Percentiles rank a stretch among this genome's conserved stretches.
Conservation (phyloP, 805 yeast species). For the Myxozyma vanderwaltii region DNA sequence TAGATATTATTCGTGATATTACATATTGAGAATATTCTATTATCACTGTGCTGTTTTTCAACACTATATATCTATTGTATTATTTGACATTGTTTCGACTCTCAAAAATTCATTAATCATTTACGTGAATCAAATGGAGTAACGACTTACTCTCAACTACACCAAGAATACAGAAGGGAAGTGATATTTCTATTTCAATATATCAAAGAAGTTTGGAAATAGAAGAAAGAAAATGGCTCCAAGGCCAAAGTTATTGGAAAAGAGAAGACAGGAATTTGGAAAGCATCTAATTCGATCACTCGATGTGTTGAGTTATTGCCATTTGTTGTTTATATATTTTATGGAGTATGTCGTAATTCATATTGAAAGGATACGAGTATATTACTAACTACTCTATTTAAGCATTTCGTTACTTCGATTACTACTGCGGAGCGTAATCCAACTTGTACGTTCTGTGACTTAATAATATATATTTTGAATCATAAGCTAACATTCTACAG, state of each 20-base stretch:
- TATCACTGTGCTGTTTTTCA: no score
- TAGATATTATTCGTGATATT: no score
- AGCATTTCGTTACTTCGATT: constrained; percentile 33
- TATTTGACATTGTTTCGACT: no score
- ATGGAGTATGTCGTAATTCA: no score
- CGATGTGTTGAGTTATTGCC: constrained; percentile 32
- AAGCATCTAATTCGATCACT: constrained; percentile 32
- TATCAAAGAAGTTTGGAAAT: background rate
- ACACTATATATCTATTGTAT: no score
- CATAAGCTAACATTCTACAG: constrained; percentile 12
- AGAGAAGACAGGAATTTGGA: constrained; percentile 31
- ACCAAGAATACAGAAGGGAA: background rate
- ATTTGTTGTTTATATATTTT: constrained; percentile 29
- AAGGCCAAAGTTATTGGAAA: constrained; percentile 20
- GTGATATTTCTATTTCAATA: background rate
- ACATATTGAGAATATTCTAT: no score
- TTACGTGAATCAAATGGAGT: no score
- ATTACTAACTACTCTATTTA: background rate
- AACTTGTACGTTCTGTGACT: constrained; percentile 21
- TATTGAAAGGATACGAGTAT: no score
- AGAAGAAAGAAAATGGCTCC: background rate
- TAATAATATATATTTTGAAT: background rate
- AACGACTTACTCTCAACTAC: no score
- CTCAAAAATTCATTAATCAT: no score
- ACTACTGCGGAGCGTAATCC: constrained; percentile 29